phyloP scores from a whole-genome alignment of 2,329 filamentous ascomycete genomes.

The Aspergillus fischeri region DNA sequence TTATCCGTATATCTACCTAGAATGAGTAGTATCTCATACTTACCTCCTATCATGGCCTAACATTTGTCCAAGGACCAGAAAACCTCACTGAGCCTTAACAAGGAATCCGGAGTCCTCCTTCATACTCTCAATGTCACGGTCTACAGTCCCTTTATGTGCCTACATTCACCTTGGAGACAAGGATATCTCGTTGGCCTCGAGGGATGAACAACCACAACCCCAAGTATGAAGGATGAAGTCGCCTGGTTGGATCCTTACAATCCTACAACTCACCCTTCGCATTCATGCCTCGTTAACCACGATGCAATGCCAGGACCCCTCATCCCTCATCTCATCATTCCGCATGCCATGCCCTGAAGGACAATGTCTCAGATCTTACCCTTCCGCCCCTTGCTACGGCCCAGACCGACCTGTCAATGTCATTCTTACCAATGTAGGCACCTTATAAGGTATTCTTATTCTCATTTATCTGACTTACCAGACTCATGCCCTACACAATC shows the following conservation, averaged over 20 bases:
- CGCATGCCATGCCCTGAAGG: not conserved
- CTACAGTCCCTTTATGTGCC: not conserved
- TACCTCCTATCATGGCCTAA: not conserved
- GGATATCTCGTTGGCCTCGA: not conserved
- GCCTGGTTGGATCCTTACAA: not conserved
- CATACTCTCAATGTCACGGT: not conserved
- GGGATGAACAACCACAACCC: not conserved
- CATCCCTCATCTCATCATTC: not conserved
- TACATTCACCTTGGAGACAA: not conserved
- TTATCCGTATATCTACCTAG: not conserved
- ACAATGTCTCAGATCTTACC: not conserved
- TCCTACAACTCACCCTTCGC: not conserved
- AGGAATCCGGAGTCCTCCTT: not conserved
- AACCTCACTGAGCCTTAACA: not conserved
- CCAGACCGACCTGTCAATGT: no score
- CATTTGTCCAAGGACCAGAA: not conserved
- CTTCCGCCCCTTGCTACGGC: not conserved
- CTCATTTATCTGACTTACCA: not conserved
- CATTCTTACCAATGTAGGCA: no score
- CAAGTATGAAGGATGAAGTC: not conserved
- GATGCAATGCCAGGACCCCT: not conserved
- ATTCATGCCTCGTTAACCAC: not conserved
- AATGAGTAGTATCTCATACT: not conserved
- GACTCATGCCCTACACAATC: not conserved
- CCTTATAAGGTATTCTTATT: no score